A percentile compares a stretch with the other conserved stretches of the same genome.
phyloP scores from a whole-genome alignment of 129 eudicot genomes.

The Deinandra increscens region DNA sequence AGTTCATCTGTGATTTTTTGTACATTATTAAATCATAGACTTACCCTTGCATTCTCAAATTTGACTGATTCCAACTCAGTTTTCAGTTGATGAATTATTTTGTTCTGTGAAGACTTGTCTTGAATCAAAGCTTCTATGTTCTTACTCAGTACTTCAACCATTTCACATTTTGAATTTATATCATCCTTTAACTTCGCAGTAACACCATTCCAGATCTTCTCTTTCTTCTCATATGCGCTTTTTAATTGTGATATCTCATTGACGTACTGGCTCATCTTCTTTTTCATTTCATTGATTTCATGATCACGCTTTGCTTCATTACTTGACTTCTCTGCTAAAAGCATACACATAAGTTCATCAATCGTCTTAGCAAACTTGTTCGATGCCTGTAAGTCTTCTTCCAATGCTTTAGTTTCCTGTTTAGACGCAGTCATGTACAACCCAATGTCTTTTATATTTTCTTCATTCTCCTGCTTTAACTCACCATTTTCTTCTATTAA shows the following conservation, averaged over 20 bases:
- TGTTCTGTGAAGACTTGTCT: slow-evolving; percentile 36
- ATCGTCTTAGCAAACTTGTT: not conserved
- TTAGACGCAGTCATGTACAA: slow-evolving; percentile 29
- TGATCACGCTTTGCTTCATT: slow-evolving; percentile 34
- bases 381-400: slow-evolving; percentile 36
- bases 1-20: slow-evolving; percentile 37
- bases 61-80: not conserved
- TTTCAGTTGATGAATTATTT: slow-evolving; percentile 42
- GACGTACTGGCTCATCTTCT: slow-evolving; percentile 29
- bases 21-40: not conserved
- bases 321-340: slow-evolving; percentile 27
- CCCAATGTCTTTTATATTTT: slow-evolving; percentile 26
- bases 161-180: slow-evolving; percentile 26
- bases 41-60: not conserved
- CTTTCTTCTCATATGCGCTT: slow-evolving; percentile 37
- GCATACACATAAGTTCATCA: not conserved
- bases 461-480: slow-evolving; percentile 44
- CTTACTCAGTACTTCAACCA: slow-evolving; percentile 35
- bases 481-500: slow-evolving; percentile 51
- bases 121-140: slow-evolving; percentile 39
- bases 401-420: slow-evolving; percentile 25
- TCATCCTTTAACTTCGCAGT: slow-evolving; percentile 37
- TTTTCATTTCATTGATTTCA: slow-evolving; percentile 43
- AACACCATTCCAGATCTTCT: slow-evolving; percentile 34
- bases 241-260: slow-evolving; percentile 36